phyloP scores from a whole-genome alignment of 108 stramenopile species.

The Skeletonema costatum region DNA sequence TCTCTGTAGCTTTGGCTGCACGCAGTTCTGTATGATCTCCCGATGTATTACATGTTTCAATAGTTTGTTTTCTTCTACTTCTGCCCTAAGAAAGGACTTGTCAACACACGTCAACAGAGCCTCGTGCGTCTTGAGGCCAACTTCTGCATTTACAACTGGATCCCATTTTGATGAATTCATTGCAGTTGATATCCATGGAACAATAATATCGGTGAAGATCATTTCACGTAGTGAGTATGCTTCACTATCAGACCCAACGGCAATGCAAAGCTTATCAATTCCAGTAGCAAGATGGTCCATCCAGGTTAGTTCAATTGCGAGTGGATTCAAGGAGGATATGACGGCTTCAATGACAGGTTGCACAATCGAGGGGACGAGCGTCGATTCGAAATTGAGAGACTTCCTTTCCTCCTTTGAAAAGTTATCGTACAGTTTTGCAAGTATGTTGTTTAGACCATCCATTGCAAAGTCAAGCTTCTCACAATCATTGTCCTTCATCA shows the following conservation, averaged over 20 bases:
- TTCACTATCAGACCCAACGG: constrained; percentile 23
- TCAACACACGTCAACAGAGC: constrained; percentile 33
- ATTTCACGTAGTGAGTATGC: constrained; percentile 38
- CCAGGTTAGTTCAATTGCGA: constrained; percentile 30
- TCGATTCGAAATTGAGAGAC: constrained; percentile 62
- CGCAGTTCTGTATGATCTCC: constrained; percentile 33
- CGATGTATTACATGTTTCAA: constrained; percentile 30
- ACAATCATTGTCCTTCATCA: constrained; percentile 4
- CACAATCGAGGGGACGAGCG: constrained; percentile 69
- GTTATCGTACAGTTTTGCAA: constrained; percentile 21
- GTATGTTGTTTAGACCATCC: constrained; percentile 15
- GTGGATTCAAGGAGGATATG: constrained; percentile 59
- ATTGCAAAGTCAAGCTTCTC: constrained; percentile 28
- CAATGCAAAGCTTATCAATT: constrained; percentile 20
- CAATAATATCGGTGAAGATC: constrained; percentile 52
- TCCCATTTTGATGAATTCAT: constrained; percentile 78
- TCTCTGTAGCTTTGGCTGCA: constrained; percentile 54
- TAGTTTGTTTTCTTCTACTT: constrained; percentile 26
- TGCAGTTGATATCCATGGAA: constrained; percentile 60
- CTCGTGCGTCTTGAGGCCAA: constrained; percentile 63
- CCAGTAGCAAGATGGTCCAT: constrained; percentile 37
- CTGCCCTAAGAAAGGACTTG: constrained; percentile 2
- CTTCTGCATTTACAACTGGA: constrained; percentile 52
- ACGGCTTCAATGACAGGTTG: constrained; percentile 53
- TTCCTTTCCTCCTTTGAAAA: constrained; percentile 59